Conservation (phyloP, 139 green algal genomes). For the Chlamydomonas eustigma region DNA sequence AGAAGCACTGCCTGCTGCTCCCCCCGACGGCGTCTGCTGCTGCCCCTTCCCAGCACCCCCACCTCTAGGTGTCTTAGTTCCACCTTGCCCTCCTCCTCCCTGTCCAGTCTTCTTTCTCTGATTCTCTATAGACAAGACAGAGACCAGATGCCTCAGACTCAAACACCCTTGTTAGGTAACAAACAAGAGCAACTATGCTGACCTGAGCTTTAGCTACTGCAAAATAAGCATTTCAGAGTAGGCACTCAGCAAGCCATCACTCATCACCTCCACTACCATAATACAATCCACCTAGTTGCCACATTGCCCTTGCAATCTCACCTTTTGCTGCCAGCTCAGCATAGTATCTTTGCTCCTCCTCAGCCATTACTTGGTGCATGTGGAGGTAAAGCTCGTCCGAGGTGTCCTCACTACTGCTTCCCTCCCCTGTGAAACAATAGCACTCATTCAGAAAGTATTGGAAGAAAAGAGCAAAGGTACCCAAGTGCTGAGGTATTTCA, state of each 20-base stretch:
- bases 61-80: background rate
- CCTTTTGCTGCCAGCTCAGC: background rate
- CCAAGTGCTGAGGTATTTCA: background rate
- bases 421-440: background rate
- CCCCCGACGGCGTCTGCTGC: background rate
- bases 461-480: no score
- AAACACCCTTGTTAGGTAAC: background rate
- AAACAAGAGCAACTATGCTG: no score
- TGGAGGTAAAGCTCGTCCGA: background rate
- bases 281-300: no score
- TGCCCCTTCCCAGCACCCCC: background rate
- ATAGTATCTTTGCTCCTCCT: slow-evolving; percentile 1
- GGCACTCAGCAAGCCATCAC: no score
- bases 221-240: no score
- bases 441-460: background rate
- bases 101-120: slow-evolving; percentile 3
- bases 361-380: slow-evolving; percentile 1
- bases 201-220: no score
- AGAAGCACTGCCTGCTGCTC: background rate
- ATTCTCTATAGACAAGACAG: background rate
- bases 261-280: no score
- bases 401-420: slow-evolving; percentile 12
- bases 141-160: background rate
- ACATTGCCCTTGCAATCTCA: background rate
- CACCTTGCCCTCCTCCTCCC: background rate